Evolutionary conservation across 441 rosid species (phyloP), one percentile per base, ranked within the genome.

Genomic region (Corymbia calophylla): DNA sequence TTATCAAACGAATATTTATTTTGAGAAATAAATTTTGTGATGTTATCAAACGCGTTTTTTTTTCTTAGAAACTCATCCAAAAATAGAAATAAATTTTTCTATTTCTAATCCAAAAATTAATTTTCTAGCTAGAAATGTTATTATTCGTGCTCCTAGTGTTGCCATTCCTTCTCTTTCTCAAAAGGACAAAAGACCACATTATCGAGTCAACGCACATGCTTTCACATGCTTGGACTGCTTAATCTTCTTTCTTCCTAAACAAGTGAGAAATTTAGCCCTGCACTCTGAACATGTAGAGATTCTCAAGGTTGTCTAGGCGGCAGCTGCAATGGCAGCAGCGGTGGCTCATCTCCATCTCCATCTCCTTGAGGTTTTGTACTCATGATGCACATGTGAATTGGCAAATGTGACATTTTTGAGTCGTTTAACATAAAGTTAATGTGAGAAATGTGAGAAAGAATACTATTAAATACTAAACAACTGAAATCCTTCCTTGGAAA

Each of bases 321-420:
- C 0, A 9, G 19, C 0, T 39, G 44, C 44, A 32, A 18, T 4
- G 32, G 68, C 8, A 14, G 31, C 2, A 8, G 19, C 17, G 56
- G 56, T 8, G 56, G 19, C 44, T 39, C 44, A 39, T 39, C 44
- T 39, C 70, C 70, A 3, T 64, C 10, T 64, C 35, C 32, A 62
- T 62, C 35, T 64, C 70, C 35, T 6, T 7, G 35, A 17, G 70
- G 19, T 64, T 7, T 64, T 64, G 6, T 1, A 25, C 10, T 4
- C n/a, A 58, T 1, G n/a, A 58, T 58, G 64, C n/a, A 25, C n/a
- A 14, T 64, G 0, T 16, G 9, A 18, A 64, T 0, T n/a, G 70
- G 15, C 31, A 1, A 53, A 53, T 53, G 19, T 53, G 19, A 17
- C 19, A 53, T 39, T 16, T 17, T 17, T 17, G 21, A 17, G 56